Conservation (phyloP, 805 yeast species). For the Cephaloascus fragrans region DNA sequence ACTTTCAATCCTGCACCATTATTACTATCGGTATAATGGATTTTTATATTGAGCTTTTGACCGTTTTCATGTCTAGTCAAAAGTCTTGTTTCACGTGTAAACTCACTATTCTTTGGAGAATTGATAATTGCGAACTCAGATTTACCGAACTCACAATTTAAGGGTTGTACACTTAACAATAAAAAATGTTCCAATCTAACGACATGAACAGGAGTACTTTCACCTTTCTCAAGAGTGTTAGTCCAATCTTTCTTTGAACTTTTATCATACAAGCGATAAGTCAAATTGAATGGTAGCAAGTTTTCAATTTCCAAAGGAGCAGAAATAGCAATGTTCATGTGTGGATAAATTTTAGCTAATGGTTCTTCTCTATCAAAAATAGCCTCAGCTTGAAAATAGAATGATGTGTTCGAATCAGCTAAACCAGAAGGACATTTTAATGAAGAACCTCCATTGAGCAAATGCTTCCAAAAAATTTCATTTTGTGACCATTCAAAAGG, state of each 20-base stretch:
- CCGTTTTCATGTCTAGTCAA: constrained; percentile 51
- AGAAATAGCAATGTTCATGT: constrained; percentile 63
- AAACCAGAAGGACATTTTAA: constrained; percentile 47
- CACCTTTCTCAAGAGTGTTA: constrained; percentile 53
- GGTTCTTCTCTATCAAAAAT: constrained; percentile 58
- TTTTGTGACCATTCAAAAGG: constrained; percentile 63
- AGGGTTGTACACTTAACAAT: constrained; percentile 59
- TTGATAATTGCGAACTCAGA: constrained; percentile 74
- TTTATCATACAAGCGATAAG: constrained; percentile 70
- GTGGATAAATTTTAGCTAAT: constrained; percentile 70
- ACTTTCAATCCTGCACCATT: constrained; percentile 54
- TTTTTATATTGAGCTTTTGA: constrained; percentile 50
- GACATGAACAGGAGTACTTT: constrained; percentile 66
- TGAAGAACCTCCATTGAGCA: constrained; percentile 39
- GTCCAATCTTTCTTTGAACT: constrained; percentile 59
- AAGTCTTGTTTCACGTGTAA: constrained; percentile 45
- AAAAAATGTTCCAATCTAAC: constrained; percentile 66
- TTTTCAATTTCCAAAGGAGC: constrained; percentile 86
- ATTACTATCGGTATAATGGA: constrained; percentile 50
- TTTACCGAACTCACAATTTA: constrained; percentile 47
- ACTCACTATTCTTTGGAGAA: constrained; percentile 40
- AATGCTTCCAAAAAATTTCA: constrained; percentile 53
- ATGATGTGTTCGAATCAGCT: constrained; percentile 30
- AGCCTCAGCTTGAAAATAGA: constrained; percentile 69
- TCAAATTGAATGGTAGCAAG: constrained; percentile 71